These are phyloP conservation scores for Hygrophorus russula DNA, from an alignment of 768 basidiomycete species.

Conservation along the genomic window DNA sequence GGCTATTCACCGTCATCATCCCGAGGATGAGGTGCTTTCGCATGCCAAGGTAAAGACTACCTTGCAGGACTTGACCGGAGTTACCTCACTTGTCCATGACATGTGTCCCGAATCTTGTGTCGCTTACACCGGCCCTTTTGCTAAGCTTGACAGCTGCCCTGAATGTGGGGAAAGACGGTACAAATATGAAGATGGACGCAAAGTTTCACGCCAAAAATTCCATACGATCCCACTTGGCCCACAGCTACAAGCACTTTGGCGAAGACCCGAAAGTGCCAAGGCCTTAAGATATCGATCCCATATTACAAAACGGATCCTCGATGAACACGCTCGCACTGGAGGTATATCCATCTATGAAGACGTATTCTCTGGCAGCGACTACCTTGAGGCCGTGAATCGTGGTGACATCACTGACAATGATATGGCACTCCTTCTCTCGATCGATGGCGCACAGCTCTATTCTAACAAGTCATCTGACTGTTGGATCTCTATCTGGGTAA, in stretches of 20 bases:
- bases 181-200: constrained; percentile 8
- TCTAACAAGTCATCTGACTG: constrained; percentile 28
- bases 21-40: constrained; percentile 16
- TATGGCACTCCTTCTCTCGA: too few relatives aligned
- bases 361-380: too few relatives aligned
- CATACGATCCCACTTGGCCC: too few relatives aligned
- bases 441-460: too few relatives aligned
- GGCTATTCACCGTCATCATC: constrained; percentile 14
- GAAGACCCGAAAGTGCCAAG: constrained; percentile 11
- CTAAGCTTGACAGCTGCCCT: constrained; percentile 17
- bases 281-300: constrained; percentile 19
- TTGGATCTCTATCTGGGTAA: constrained; percentile 27
- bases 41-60: constrained; percentile 17
- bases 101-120: constrained; percentile 34
- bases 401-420: too few relatives aligned
- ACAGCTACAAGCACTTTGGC: constrained; percentile 27
- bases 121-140: constrained; percentile 28
- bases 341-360: too few relatives aligned
- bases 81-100: constrained; percentile 21
- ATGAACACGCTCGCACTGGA: too few relatives aligned
- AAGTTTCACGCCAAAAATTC: constrained; percentile 21
- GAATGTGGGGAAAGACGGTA: constrained; percentile 20
- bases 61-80: constrained; percentile 20
- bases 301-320: too few relatives aligned
- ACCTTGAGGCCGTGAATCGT: too few relatives aligned